A percentile compares a stretch with the other conserved stretches of the same genome.
Evolutionary conservation across 2,329 filamentous ascomycete species (phyloP).

Genomic region (Aaosphaeria pasadenensis): DNA sequence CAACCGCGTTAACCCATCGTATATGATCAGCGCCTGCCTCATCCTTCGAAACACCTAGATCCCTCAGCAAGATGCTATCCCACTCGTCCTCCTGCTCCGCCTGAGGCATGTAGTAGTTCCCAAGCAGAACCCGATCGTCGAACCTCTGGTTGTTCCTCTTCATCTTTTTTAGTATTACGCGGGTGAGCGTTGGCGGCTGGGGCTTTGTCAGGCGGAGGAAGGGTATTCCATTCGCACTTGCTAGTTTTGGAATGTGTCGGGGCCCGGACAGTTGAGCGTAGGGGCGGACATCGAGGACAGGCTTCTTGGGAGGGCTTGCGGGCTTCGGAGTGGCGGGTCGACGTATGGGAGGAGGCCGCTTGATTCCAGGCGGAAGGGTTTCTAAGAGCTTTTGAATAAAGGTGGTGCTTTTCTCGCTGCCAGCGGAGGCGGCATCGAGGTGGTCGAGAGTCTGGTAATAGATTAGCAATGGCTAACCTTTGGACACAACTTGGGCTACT

Average conservation of each 20-base stretch:
- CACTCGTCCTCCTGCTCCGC: constrained; percentile 48
- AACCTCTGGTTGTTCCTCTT: constrained; percentile 44
- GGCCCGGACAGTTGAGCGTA: constrained; percentile 48
- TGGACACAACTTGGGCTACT: neutral
- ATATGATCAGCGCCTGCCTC: constrained; percentile 7
- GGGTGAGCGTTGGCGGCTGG: constrained; percentile 59
- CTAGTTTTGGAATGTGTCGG: constrained; percentile 59
- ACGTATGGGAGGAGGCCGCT: constrained; percentile 11
- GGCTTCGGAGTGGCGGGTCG: constrained; percentile 4
- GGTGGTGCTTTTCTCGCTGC: constrained; percentile 21
- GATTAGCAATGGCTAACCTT: too few relatives aligned
- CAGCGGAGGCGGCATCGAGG: constrained; percentile 40
- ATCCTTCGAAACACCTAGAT: constrained; percentile 7
- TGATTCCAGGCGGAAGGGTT: constrained; percentile 39
- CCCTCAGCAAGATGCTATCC: constrained; percentile 40
- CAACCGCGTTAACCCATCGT: constrained; percentile 31
- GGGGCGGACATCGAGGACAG: constrained; percentile 52
- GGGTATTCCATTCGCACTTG: constrained; percentile 55
- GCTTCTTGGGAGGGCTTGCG: constrained; percentile 30
- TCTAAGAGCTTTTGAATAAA: constrained; percentile 28
- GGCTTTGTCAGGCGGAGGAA: constrained; percentile 67
- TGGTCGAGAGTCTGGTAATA: constrained; percentile 37
- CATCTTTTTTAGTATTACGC: constrained; percentile 55
- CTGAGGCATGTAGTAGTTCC: constrained; percentile 40
- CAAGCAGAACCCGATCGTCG: constrained; percentile 37